phyloP scores from a whole-genome alignment of 345 rosid genomes.

The Moringa oleifera region DNA sequence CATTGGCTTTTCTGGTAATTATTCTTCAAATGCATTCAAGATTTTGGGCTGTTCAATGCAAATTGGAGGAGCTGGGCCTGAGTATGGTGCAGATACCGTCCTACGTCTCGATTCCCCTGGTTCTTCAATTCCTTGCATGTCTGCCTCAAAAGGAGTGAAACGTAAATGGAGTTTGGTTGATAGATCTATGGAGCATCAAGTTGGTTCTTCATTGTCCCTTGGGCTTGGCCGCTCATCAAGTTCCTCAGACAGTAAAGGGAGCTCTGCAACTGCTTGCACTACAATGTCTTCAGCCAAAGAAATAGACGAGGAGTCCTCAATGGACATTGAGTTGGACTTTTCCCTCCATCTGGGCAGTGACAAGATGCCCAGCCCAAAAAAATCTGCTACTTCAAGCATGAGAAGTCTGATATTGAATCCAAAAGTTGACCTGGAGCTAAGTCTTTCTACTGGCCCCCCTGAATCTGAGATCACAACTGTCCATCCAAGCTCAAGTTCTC shows the following conservation, averaged over 20 bases:
- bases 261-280: constrained; percentile 73
- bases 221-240: constrained; percentile 67
- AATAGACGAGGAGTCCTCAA: constrained; percentile 78
- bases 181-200: constrained; percentile 33
- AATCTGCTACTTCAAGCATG: constrained; percentile 24
- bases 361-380: constrained; percentile 36
- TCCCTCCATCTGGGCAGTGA: constrained; percentile 77
- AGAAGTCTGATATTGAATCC: constrained; percentile 36
- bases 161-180: constrained; percentile 65
- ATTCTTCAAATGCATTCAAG: constrained; percentile 51
- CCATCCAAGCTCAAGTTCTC: constrained; percentile 29
- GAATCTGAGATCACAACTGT: constrained; percentile 66
- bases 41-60: constrained; percentile 43
- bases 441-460: constrained; percentile 61
- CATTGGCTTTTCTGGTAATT: constrained; percentile 41
- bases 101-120: constrained; percentile 74
- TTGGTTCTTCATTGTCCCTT: constrained; percentile 64
- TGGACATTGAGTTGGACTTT: constrained; percentile 82
- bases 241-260: constrained; percentile 91
- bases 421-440: constrained; percentile 65
- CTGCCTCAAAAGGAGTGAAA: constrained; percentile 53
- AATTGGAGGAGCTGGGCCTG: constrained; percentile 31
- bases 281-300: constrained; percentile 74
- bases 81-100: constrained; percentile 44
- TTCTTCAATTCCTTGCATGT: constrained; percentile 31